Percentiles rank a stretch among this genome's conserved stretches.
These are phyloP conservation scores for Dioscorea dumetorum DNA, from an alignment of 106 monocot species.

Conservation along the genomic window DNA sequence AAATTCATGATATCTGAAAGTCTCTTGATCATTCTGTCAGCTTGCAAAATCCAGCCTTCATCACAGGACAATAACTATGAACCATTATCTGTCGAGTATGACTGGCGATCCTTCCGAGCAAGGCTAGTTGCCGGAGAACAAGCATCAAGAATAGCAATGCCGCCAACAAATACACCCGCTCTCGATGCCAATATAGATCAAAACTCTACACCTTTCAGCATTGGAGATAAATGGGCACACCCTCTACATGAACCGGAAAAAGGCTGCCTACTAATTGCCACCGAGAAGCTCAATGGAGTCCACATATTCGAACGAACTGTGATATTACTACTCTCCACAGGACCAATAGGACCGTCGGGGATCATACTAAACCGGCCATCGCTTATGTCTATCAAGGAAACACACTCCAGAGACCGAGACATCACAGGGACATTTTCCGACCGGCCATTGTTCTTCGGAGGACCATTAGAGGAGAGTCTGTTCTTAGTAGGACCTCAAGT, in stretches of 20 bases:
- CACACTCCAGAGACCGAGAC: slow-evolving; percentile 39
- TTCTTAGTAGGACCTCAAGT: slow-evolving; percentile 44
- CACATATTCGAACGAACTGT: slow-evolving; percentile 92
- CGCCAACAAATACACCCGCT: not conserved
- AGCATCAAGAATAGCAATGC: not conserved
- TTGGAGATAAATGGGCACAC: slow-evolving; percentile 68
- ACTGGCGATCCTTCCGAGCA: slow-evolving; percentile 90
- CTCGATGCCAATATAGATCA: not conserved
- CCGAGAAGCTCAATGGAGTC: slow-evolving; percentile 77
- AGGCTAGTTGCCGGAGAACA: slow-evolving; percentile 60
- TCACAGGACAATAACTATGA: slow-evolving; percentile 13
- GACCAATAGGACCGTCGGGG: slow-evolving; percentile 45
- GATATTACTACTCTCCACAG: slow-evolving; percentile 50
- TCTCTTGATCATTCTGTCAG: slow-evolving; percentile 12
- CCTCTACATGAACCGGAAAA: slow-evolving; percentile 59
- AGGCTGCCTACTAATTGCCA: slow-evolving; percentile 79
- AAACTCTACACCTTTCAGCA: not conserved
- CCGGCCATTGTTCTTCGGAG: slow-evolving; percentile 79
- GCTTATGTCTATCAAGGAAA: slow-evolving; percentile 92
- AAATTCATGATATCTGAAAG: no score
- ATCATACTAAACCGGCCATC: slow-evolving; percentile 87
- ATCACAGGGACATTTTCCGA: slow-evolving; percentile 44
- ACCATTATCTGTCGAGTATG: slow-evolving; percentile 18
- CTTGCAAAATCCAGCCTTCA: slow-evolving; percentile 22
- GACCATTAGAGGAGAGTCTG: slow-evolving; percentile 60